These are phyloP conservation scores for Suillus brevipes DNA, from an alignment of 768 basidiomycete species.

Conservation along the genomic window DNA sequence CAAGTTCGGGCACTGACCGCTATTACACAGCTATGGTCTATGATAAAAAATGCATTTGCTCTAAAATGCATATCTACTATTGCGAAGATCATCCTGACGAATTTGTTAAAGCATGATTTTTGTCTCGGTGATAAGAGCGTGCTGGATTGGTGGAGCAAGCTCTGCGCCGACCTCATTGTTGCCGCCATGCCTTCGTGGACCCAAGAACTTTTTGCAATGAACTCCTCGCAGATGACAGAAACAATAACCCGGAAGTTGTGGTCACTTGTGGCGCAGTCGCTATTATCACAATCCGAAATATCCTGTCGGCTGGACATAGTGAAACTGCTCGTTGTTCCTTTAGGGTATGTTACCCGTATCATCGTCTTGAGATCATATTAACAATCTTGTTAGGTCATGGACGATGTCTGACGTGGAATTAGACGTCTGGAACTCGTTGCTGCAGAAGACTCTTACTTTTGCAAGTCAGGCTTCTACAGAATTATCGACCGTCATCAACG, in stretches of 20 bases:
- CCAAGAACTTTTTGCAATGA: conserved; percentile 31
- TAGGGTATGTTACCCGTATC: conserved; percentile 38
- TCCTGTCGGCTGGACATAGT: conserved; percentile 43
- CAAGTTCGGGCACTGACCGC: conserved; percentile 42
- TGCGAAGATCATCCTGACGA: conserved; percentile 48
- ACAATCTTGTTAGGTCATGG: conserved; percentile 42
- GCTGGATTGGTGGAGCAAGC: conserved; percentile 43
- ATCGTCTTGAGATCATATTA: conserved; percentile 2
- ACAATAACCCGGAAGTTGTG: conserved; percentile 44
- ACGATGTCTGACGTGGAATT: conserved; percentile 42
- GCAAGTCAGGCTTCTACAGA: conserved; percentile 21
- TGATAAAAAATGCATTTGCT: conserved; percentile 50
- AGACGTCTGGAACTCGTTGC: conserved; percentile 41
- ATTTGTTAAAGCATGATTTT: conserved; percentile 46
- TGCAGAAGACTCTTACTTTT: conserved; percentile 33
- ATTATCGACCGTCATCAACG: conserved; percentile 14
- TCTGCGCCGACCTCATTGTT: conserved; percentile 51
- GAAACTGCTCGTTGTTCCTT: conserved; percentile 47
- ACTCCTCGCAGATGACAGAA: conserved; percentile 25
- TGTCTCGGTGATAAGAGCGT: conserved; percentile 40
- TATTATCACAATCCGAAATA: conserved; percentile 24
- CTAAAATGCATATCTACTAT: conserved; percentile 39
- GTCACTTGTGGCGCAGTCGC: conserved; percentile 41
- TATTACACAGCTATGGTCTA: conserved; percentile 50
- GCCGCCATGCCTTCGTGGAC: conserved; percentile 42